These are phyloP conservation scores for Fusarium cicatricum DNA, from an alignment of 2,329 filamentous ascomycete species.

Conservation along the genomic window DNA sequence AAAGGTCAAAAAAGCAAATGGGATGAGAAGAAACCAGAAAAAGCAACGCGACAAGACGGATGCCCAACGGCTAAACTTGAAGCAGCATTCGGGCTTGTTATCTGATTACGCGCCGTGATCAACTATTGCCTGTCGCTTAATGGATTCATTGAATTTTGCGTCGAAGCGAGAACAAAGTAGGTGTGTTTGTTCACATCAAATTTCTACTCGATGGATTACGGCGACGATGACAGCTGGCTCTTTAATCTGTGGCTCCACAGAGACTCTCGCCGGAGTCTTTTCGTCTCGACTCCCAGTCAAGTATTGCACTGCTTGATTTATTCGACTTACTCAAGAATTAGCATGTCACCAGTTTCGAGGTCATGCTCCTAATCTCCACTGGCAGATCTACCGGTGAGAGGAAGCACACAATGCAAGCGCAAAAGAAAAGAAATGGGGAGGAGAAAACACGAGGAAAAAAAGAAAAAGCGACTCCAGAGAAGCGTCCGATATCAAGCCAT, in stretches of 20 bases:
- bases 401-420: neutral
- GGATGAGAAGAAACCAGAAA: too few relatives aligned
- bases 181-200: neutral
- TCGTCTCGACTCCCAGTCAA: slow-evolving; percentile 25
- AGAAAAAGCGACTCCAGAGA: neutral
- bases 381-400: slow-evolving; percentile 2
- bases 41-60: slow-evolving; percentile 10
- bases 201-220: neutral
- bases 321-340: neutral
- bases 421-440: slow-evolving; percentile 14
- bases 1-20: slow-evolving; percentile 23
- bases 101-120: slow-evolving; percentile 12
- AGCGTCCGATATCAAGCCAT: neutral
- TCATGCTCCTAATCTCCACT: neutral
- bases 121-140: slow-evolving; percentile 6
- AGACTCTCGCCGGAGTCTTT: slow-evolving; percentile 26
- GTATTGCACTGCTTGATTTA: slow-evolving; percentile 12
- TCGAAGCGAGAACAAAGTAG: neutral
- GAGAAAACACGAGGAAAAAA: neutral
- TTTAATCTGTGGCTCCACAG: neutral
- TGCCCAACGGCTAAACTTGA: neutral
- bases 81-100: neutral
- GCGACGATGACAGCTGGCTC: neutral
- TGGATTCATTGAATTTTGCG: neutral
- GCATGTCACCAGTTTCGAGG: slow-evolving; percentile 5